Evolutionary conservation across 2,329 filamentous ascomycete genomes (phyloP), one percentile per base, ranked within the genome.

Genomic region (Xylaria sp.): DNA sequence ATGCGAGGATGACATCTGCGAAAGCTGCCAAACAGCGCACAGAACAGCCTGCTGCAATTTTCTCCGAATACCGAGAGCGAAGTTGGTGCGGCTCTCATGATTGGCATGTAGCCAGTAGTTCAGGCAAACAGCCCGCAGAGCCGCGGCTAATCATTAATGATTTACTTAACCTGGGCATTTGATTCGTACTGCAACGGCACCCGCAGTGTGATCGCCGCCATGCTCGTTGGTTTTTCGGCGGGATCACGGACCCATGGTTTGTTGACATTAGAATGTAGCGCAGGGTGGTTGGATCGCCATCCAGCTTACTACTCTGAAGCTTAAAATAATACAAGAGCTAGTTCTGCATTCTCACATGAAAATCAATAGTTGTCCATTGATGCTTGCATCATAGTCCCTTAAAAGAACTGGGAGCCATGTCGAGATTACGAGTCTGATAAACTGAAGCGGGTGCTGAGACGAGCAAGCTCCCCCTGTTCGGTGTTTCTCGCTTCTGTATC

Each of bases 191-290:
- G 42, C 61, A 34, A 60, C 17, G 53, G 45, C 65, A 69, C 65
- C 69, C 63, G 64, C 60, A 69, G 71, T 70, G 63, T 75, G 74
- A 76, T 76, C 67, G 67, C 59, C 72, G 61, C 73, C 66, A 64
- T 68, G 71, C 54, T 69, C 48, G n/a, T 70, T 50, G 66, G 34
- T 58, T 72, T 70, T 64, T 69, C 59, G 61, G 67, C 53, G 50
- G 51, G 36, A 73, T 71, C 67, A 67, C 69, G 71, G 68, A 69
- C 48, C 48, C 62, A 68, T 71, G 71, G 72, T 73, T 74, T 66
- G 68, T 64, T 51, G 59, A 70, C 61, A 66, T 61, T 61, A 34
- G 58, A 55, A 66, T 63, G 56, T 69, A 34, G 57, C 61, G 67
- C 70, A 71, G 71, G 73, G 65, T 71, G 57, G n/a, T n/a, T n/a